Evolutionary conservation across 176 grass and related monocot genomes (phyloP).

Genomic region (Aegilops bicornis): DNA sequence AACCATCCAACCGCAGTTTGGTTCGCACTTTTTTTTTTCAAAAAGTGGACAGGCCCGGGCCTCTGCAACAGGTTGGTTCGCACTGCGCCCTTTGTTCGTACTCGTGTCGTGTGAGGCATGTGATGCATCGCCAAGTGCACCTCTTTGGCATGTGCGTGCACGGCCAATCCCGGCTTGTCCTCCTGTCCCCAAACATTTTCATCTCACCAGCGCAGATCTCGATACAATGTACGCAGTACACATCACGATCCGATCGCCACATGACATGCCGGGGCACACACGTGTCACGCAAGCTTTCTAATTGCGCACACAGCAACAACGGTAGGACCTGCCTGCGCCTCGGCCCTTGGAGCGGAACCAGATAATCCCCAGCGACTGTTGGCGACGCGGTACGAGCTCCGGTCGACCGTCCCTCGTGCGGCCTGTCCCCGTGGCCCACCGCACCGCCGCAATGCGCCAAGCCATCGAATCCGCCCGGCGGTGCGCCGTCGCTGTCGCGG

Average conservation of each 20-base stretch:
- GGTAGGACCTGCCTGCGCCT: background rate
- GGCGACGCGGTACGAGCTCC: background rate
- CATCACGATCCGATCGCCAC: background rate
- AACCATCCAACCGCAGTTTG: too few relatives aligned
- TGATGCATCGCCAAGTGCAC: too few relatives aligned
- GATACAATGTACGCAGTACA: background rate
- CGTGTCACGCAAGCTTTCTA: background rate
- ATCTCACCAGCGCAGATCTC: too few relatives aligned
- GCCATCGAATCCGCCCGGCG: conserved; percentile 17
- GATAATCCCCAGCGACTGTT: background rate
- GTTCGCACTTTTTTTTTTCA: too few relatives aligned
- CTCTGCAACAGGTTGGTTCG: too few relatives aligned
- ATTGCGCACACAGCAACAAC: background rate
- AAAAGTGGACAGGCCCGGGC: too few relatives aligned
- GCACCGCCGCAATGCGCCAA: conserved; percentile 37
- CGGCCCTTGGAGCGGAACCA: background rate
- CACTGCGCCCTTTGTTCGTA: too few relatives aligned
- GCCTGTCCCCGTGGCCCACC: conserved; percentile 30
- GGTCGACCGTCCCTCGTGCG: conserved; percentile 48
- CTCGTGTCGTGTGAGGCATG: too few relatives aligned
- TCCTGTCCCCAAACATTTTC: background rate
- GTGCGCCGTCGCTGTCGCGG: conserved; percentile 33
- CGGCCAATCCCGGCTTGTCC: background rate
- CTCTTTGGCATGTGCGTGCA: background rate
- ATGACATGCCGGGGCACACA: background rate